phyloP scores from a whole-genome alignment of 257 asterid species.

The Datura wrightii region DNA sequence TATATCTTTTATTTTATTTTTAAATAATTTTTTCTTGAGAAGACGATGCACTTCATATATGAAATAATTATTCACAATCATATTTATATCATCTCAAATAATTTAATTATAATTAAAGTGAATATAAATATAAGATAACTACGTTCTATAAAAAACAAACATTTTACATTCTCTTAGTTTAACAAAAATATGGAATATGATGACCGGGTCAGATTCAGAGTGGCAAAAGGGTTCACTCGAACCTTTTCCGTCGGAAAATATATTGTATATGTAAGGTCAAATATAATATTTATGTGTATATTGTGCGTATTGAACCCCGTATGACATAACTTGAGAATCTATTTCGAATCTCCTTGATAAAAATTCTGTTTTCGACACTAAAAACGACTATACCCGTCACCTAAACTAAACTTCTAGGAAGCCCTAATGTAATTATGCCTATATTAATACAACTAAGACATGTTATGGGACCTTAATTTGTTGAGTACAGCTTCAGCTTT shows the following conservation, averaged over 20 bases:
- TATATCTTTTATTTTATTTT: too few relatives aligned
- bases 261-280: too few relatives aligned
- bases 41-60: not conserved
- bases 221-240: too few relatives aligned
- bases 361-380: too few relatives aligned
- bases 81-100: not conserved
- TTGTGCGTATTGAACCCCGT: too few relatives aligned
- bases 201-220: too few relatives aligned
- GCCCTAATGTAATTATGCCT: not conserved
- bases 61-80: not conserved
- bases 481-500: not conserved
- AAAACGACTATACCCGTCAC: not conserved
- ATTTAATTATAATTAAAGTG: not conserved
- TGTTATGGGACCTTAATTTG: not conserved
- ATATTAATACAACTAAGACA: not conserved
- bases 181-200: not conserved
- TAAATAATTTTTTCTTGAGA: too few relatives aligned
- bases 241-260: too few relatives aligned
- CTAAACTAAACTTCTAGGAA: not conserved
- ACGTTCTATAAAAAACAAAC: not conserved
- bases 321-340: too few relatives aligned
- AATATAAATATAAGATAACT: not conserved
- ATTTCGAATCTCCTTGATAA: too few relatives aligned
- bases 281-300: too few relatives aligned
- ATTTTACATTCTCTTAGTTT: not conserved